Conservation (phyloP, 2,329 filamentous ascomycete species). For the Fusarium sp. region DNA sequence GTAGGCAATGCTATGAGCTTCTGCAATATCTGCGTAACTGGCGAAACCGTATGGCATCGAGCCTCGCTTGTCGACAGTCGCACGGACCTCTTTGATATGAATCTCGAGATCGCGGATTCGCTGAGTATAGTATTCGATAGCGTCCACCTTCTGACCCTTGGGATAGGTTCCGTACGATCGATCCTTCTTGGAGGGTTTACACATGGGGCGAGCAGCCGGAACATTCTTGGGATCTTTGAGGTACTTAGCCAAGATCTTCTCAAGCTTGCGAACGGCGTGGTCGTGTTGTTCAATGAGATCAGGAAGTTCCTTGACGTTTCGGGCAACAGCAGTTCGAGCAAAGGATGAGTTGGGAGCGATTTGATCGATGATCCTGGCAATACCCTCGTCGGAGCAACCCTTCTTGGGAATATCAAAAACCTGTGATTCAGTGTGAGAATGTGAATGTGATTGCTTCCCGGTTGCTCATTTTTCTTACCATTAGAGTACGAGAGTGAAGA, state of each 20-base stretch:
- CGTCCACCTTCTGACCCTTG: conserved; percentile 83
- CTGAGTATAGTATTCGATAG: conserved; percentile 91
- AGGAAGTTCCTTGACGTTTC: conserved; percentile 92
- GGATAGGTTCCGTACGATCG: conserved; percentile 73
- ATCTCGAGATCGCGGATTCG: conserved; percentile 86
- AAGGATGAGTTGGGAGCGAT: conserved; percentile 83
- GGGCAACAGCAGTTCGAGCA: conserved; percentile 83
- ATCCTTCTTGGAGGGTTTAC: conserved; percentile 84
- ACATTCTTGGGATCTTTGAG: conserved; percentile 87
- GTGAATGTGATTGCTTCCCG: neutral
- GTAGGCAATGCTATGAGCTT: conserved; percentile 90
- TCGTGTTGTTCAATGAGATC: conserved; percentile 87
- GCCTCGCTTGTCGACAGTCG: conserved; percentile 85
- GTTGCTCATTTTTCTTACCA: conserved; percentile 60
- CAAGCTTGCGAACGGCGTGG: conserved; percentile 82
- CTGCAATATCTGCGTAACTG: conserved; percentile 88
- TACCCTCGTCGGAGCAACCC: conserved; percentile 85
- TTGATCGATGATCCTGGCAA: conserved; percentile 84
- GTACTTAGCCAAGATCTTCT: conserved; percentile 88
- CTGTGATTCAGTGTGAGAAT: conserved; percentile 57
- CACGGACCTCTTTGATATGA: conserved; percentile 85
- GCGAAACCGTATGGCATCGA: conserved; percentile 94
- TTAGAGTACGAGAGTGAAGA: conserved; percentile 79
- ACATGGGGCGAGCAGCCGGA: conserved; percentile 80
- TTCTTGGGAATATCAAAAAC: conserved; percentile 85